These are phyloP conservation scores for Kodamaea kakaduensis DNA, from an alignment of 805 yeast genomes.

Conservation along the genomic window DNA sequence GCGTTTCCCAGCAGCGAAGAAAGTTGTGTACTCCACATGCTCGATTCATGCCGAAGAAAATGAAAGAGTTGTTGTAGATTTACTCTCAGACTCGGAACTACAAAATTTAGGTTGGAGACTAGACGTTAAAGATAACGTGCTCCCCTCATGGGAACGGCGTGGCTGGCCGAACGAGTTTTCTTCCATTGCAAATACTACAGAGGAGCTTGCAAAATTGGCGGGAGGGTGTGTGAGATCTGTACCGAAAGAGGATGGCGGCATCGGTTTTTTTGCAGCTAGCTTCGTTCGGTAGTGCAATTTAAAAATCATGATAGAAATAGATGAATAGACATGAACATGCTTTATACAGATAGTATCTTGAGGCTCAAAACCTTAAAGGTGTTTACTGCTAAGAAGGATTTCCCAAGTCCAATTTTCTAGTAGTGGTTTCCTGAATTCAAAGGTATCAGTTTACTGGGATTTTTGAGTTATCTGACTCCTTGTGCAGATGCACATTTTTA, in stretches of 20 bases:
- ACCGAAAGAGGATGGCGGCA: slow-evolving; percentile 94
- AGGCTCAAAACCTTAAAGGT: too few relatives aligned
- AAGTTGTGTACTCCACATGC: slow-evolving; percentile 91
- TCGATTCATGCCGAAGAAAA: slow-evolving; percentile 92
- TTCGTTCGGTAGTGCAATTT: too few relatives aligned
- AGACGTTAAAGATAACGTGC: slow-evolving; percentile 52
- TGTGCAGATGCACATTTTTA: too few relatives aligned
- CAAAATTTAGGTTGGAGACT: slow-evolving; percentile 72
- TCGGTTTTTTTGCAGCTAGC: slow-evolving; percentile 95
- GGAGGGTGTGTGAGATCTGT: slow-evolving; percentile 83
- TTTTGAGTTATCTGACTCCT: too few relatives aligned
- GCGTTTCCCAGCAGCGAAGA: slow-evolving; percentile 68
- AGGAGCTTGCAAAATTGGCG: slow-evolving; percentile 47
- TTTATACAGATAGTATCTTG: too few relatives aligned
- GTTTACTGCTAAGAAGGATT: too few relatives aligned
- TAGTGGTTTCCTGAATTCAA: too few relatives aligned
- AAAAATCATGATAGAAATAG: too few relatives aligned
- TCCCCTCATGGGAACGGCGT: slow-evolving; percentile 84
- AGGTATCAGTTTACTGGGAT: too few relatives aligned
- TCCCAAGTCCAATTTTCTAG: too few relatives aligned
- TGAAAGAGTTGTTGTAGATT: slow-evolving; percentile 82
- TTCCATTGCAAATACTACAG: slow-evolving; percentile 42
- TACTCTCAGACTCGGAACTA: slow-evolving; percentile 65
- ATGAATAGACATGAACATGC: too few relatives aligned
- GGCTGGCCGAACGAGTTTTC: slow-evolving; percentile 71